Base-by-base conservation (phyloP, 495 filamentous ascomycete genomes). In the Cercophora samala region DNA sequence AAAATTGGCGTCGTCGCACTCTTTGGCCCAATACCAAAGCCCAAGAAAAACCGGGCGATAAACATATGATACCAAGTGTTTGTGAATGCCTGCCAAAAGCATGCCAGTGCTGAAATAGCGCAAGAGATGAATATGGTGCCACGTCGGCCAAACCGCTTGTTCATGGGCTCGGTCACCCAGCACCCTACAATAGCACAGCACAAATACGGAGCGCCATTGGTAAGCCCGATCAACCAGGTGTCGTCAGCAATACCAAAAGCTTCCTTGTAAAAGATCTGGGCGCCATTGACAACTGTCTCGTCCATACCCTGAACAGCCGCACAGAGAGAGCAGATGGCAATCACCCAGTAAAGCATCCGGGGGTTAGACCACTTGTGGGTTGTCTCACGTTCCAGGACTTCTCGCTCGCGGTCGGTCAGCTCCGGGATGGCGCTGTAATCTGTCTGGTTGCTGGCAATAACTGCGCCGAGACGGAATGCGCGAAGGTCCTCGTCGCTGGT, bases 101-200 rank as follows among this genome's bases (percentile, higher is more conserved):
- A 93, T 6, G 91, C 84, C 15, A 89, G 71, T 4, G 88, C 87
- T 0, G 77, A 76, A 51, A 81, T 83, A 15, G 83, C 74, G 72
- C 89, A 92, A 19, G 89, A 87, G 56, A 95, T 79, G 75, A 96
- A 94, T 62, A 96, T 91, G 15, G 92, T 93, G 8, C 92, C 91
- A 2, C 92, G 87, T 62, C 93, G 88, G 23, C 92, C 93, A 68
- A 94, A 90, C 64, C 76, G 82, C 66, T 88, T 86, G 75, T 97
- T 96, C 74, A 92, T 85, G 0, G 91, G 91, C 21, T 88, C 88
- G 2, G 91, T 93, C 53, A 93, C 81, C 92, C 92, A 96, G 80
- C 90, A 95, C 19, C 91, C 89, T 56, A 91, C 74, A 53, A 93
- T 74, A 21, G 92, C 90, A 69, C 88, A 94, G 77, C 87, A 88